Percentiles rank a stretch among this genome's conserved stretches.
Evolutionary conservation across 345 rosid species (phyloP).

Genomic region (Salix koriyanagi): DNA sequence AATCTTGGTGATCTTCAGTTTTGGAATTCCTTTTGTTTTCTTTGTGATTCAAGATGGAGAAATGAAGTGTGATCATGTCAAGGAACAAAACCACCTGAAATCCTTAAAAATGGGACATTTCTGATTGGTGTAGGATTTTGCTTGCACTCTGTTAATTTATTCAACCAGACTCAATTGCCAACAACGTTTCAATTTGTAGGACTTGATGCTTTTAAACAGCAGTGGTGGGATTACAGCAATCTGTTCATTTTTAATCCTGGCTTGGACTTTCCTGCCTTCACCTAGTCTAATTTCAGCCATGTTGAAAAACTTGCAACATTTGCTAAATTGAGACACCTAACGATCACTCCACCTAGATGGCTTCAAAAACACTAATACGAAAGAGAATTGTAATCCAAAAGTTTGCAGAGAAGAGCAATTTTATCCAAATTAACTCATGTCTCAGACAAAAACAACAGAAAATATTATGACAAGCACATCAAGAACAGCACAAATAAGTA

Average conservation of each 20-base stretch:
- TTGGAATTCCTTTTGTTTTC: constrained; percentile 58
- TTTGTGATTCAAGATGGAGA: constrained; percentile 40
- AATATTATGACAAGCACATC: background rate
- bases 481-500: background rate
- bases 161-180: too few relatives aligned
- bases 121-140: too few relatives aligned
- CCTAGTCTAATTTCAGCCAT: too few relatives aligned
- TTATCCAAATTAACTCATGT: too few relatives aligned
- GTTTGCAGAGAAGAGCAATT: background rate
- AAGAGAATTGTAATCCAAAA: background rate
- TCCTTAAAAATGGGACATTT: too few relatives aligned
- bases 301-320: background rate
- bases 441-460: background rate
- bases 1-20: constrained; percentile 43
- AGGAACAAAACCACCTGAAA: background rate
- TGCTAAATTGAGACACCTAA: background rate
- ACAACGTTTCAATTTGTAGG: too few relatives aligned
- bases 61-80: constrained; percentile 39
- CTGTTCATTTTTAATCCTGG: too few relatives aligned
- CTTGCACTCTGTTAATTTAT: too few relatives aligned
- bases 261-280: too few relatives aligned
- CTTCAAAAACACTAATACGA: background rate
- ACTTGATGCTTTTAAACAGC: too few relatives aligned
- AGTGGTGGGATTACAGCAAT: too few relatives aligned
- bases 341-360: background rate